phyloP scores from a whole-genome alignment of 495 filamentous ascomycete species.

The Neurospora sp. region DNA sequence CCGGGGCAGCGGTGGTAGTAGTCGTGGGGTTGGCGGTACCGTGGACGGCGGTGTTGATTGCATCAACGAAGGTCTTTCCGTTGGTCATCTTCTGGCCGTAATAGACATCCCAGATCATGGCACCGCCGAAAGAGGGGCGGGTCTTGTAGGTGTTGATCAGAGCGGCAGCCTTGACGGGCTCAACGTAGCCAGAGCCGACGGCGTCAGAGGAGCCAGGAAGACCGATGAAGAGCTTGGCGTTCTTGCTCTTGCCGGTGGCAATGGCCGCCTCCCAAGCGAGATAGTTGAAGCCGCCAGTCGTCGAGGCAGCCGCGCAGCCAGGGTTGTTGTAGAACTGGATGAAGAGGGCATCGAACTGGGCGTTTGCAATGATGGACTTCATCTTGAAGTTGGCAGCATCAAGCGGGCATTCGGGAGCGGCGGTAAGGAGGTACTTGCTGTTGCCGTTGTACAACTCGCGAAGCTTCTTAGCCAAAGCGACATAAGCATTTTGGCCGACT shows the following conservation, averaged over 20 bases:
- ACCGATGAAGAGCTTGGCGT: slow-evolving; percentile 54
- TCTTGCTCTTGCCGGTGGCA: slow-evolving; percentile 39
- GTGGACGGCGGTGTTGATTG: slow-evolving; percentile 10
- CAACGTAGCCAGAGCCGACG: slow-evolving; percentile 22
- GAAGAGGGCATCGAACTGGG: slow-evolving; percentile 52
- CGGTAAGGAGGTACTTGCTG: slow-evolving; percentile 42
- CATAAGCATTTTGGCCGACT: slow-evolving; percentile 21
- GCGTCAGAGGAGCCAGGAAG: slow-evolving; percentile 45
- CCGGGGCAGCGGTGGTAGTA: slow-evolving; percentile 4
- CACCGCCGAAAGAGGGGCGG: slow-evolving; percentile 28
- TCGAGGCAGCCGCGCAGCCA: slow-evolving; percentile 38
- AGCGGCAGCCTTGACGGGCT: slow-evolving; percentile 5
- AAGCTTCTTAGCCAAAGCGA: slow-evolving; percentile 42
- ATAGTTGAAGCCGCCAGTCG: slow-evolving; percentile 49
- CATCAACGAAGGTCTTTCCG: slow-evolving; percentile 22
- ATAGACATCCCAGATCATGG: slow-evolving; percentile 33
- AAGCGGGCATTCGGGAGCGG: slow-evolving; percentile 56
- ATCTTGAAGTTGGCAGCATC: slow-evolving; percentile 40
- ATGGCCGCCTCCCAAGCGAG: slow-evolving; percentile 51
- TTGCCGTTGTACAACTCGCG: slow-evolving; percentile 34
- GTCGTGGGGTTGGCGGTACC: slow-evolving; percentile 7
- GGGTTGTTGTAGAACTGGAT: slow-evolving; percentile 69
- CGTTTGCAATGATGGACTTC: slow-evolving; percentile 42
- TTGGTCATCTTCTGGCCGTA: slow-evolving; percentile 14
- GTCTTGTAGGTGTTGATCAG: slow-evolving; percentile 25